Evolutionary conservation across 2,329 filamentous ascomycete genomes (phyloP), one percentile per base, ranked within the genome.

Genomic region (Claviceps sp.): DNA sequence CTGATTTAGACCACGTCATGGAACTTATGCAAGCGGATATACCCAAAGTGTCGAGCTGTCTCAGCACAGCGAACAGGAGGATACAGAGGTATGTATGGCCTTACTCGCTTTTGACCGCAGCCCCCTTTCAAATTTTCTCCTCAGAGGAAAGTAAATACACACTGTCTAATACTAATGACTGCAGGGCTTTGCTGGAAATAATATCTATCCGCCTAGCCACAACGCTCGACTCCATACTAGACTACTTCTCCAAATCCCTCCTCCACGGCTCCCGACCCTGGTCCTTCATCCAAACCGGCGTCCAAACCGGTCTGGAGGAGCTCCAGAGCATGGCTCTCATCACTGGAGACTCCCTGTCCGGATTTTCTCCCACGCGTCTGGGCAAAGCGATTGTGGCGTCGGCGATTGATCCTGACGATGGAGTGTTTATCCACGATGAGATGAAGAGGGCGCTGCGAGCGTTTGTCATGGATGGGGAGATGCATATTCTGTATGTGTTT

Each of bases 401-500:
- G 3, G 80, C 82, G 1, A 76, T 90, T 38, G 79, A 85, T 49
- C 86, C 85, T 0, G 83, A 87, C 53, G 85, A 89, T 58, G 86
- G 86, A 0, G 66, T 86, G 1, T 89, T 88, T 58, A 75, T 89
- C 17, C 72, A 88, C 58, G 72, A 78, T 45, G 86, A 90, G 63
- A 71, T 89, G 47, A 74, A 74, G 52, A 76, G 76, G 57, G 83
- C 85, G 0, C 71, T 89, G 2, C 72, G 77, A 54, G 83, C 82
- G 1, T 89, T 90, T 60, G 86, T 88, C 13, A 82, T 90, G 78
- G 85, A 89, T 60, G 82, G 84, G 4, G 86, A 90, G 55, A 83
- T 90, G 80, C 86, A 89, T 59, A 76, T 87, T 13, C 75, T 88
- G 46, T 90, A 89, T 62, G 81, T 80, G 39, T 88, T 89, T 56